Evolutionary conservation across 352 stramenopile species (phyloP), one percentile per base, ranked within the genome.

Genomic region (Globisporangium yorkense): DNA sequence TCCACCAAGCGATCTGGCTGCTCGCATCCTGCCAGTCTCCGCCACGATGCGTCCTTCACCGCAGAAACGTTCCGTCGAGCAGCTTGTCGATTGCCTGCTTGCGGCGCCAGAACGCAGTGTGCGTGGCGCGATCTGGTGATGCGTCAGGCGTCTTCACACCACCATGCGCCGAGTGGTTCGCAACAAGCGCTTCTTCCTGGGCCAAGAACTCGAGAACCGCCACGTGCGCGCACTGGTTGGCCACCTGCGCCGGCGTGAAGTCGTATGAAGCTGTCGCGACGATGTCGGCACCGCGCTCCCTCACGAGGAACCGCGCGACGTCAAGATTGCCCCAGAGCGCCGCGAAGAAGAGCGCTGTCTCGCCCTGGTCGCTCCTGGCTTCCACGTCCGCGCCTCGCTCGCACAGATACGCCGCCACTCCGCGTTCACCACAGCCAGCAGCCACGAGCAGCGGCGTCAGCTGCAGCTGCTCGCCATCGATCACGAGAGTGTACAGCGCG

Each of bases 261-360:
- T 33, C 35, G 6, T 56, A 56, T n/a, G 21, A 56, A 9, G 2
- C 47, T n/a, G 21, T 56, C 8, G 33, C 44, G 5, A 37, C 5
- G 24, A 56, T 21, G 21, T 48, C 33, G n/a, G 21, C 35, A 2
- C 35, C 33, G 7, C 31, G 20, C 20, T 35, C 7, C 20, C 2
- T 37, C 35, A 48, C 37, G 12, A 56, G 21, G 8, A 46, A 48
- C 37, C 47, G 12, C 1, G 31, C 37, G 8, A 48, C 20, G 35
- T 39, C n/a, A 33, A 48, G 51, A 16, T 56, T 56, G 2, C 37
- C 37, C 1, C 21, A 56, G 12, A 40, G n/a, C 37, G 51, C 35
- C 7, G 51, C 37, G 21, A 56, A 56, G 35, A 56, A 46, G 51
- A 56, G 51, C 12, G 35, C 51, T 2, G 51, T 56, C 51, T 56